Evolutionary conservation across 257 asterid species (phyloP).

Genomic region (Nemophila menziesii): DNA sequence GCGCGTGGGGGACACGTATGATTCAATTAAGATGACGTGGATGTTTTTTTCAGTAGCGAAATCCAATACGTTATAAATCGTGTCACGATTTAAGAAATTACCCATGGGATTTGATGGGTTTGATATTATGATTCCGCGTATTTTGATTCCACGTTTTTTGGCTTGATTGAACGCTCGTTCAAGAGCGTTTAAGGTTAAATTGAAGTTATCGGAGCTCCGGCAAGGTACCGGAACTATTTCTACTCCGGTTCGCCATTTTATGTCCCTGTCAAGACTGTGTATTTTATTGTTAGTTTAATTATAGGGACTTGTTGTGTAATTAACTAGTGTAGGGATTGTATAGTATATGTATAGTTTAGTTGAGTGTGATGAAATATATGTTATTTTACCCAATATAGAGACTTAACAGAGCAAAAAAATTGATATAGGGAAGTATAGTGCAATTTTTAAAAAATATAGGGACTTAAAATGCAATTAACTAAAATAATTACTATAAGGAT

Average conservation of each 20-base stretch:
- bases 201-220: slow-evolving; percentile 59
- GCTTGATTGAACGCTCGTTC: slow-evolving; percentile 54
- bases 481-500: too few species aligned
- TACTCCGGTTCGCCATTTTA: slow-evolving; percentile 53
- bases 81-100: slow-evolving; percentile 29
- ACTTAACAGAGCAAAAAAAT: too few species aligned
- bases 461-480: too few species aligned
- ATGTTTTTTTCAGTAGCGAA: slow-evolving; percentile 52
- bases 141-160: slow-evolving; percentile 52
- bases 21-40: slow-evolving; percentile 48
- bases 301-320: too few species aligned
- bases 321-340: too few species aligned
- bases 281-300: slow-evolving; percentile 6
- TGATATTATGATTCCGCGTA: slow-evolving; percentile 48
- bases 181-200: slow-evolving; percentile 32
- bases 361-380: too few species aligned
- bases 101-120: slow-evolving; percentile 66
- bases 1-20: slow-evolving; percentile 33
- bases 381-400: too few species aligned
- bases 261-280: slow-evolving; percentile 52
- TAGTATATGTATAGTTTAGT: too few species aligned
- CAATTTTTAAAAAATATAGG: too few species aligned
- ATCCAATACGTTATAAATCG: slow-evolving; percentile 37
- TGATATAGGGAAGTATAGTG: too few species aligned
- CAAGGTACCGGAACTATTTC: slow-evolving; percentile 59